These are phyloP conservation scores for Aphanomyces stellatus DNA, from an alignment of 352 stramenopile species.

Conservation along the genomic window DNA sequence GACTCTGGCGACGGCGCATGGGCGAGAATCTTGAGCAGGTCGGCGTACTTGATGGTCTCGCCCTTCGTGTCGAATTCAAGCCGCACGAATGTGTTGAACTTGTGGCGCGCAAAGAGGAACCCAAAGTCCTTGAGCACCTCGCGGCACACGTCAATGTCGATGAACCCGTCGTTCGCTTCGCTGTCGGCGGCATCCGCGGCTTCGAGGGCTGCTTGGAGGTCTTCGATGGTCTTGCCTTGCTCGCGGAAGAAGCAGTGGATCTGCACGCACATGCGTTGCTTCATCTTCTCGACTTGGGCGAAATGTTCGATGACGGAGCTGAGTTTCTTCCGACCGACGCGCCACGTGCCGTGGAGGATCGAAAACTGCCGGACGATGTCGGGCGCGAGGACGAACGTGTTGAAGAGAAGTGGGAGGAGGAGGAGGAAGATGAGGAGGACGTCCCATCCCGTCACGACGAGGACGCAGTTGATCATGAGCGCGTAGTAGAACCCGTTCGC, in stretches of 20 bases:
- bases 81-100: conserved; percentile 18
- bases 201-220: conserved; percentile 1
- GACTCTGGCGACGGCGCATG: not conserved
- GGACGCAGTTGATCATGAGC: conserved; percentile 47
- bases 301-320: conserved; percentile 18
- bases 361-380: conserved; percentile 11
- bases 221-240: not conserved
- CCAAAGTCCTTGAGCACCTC: conserved; percentile 13
- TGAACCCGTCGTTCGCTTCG: conserved; percentile 11
- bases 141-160: conserved; percentile 15
- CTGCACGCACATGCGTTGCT: conserved; percentile 12
- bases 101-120: conserved; percentile 15
- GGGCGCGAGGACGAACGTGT: conserved; percentile 9
- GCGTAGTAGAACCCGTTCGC: conserved; percentile 62
- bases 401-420: conserved; percentile 3
- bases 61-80: conserved; percentile 15
- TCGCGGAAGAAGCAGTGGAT: conserved; percentile 7
- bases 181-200: not conserved
- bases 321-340: conserved; percentile 7
- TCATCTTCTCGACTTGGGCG: conserved; percentile 16
- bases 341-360: conserved; percentile 12
- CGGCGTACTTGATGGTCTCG: conserved; percentile 5
- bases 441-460: conserved; percentile 18
- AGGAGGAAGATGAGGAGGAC: not conserved
- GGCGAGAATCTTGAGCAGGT: not conserved